Percentiles rank a stretch among this genome's conserved stretches.
phyloP scores from a whole-genome alignment of 2,329 filamentous ascomycete species.

The Calonectria henricotiae region DNA sequence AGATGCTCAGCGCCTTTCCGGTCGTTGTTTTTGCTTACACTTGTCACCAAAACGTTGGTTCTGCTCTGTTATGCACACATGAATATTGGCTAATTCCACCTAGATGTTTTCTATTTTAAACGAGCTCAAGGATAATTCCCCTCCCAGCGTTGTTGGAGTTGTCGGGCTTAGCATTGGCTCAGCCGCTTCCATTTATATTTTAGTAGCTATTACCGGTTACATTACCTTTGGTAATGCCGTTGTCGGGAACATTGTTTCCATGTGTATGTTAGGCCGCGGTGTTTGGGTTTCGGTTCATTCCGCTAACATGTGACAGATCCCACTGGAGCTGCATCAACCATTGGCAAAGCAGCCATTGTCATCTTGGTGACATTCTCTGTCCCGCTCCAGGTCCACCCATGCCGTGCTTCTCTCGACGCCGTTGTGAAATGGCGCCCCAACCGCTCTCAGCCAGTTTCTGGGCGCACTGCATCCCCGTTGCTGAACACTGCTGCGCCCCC shows the following conservation, averaged over 20 bases:
- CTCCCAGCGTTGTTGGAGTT: constrained; percentile 81
- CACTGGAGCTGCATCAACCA: constrained; percentile 81
- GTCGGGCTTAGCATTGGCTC: constrained; percentile 89
- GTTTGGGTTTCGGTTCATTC: background rate
- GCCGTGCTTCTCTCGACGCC: constrained; percentile 93
- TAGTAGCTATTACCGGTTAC: constrained; percentile 96
- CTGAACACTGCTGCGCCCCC: constrained; percentile 58
- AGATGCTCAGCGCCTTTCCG: constrained; percentile 87
- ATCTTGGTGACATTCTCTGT: constrained; percentile 97
- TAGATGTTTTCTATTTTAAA: constrained; percentile 99
- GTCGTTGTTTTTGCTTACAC: constrained; percentile 99
- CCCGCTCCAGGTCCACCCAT: constrained; percentile 95
- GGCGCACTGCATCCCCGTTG: constrained; percentile 62
- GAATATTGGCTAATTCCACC: constrained; percentile 12
- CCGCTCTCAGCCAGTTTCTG: constrained; percentile 58
- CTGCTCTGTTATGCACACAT: background rate
- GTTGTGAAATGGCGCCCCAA: constrained; percentile 92
- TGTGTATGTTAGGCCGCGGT: constrained; percentile 75
- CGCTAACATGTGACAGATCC: constrained; percentile 56
- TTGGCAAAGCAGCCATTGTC: constrained; percentile 95
- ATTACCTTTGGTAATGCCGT: constrained; percentile 94
- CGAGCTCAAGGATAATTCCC: constrained; percentile 90
- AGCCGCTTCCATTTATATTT: constrained; percentile 88
- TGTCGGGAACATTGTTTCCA: constrained; percentile 92
- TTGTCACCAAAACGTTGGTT: constrained; percentile 92